Base-by-base conservation (phyloP, 345 rosid genomes). In the Carallia pectinifolia region DNA sequence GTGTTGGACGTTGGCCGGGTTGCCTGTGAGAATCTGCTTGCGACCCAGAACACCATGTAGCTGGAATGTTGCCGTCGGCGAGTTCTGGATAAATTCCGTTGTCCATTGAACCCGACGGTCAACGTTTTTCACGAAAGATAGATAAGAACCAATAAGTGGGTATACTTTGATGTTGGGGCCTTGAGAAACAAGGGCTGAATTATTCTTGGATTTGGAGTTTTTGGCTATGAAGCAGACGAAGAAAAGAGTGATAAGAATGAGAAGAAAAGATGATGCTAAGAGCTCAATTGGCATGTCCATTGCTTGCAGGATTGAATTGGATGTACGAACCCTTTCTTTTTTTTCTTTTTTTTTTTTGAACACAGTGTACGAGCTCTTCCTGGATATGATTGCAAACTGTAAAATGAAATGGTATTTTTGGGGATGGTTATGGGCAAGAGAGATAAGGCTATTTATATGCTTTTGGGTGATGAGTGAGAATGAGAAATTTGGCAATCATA, bases 1-100 rank as follows among this genome's bases (percentile, higher is more conserved):
- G 64, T 80, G 89, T 69, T 83, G 82, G 63, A 91, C 90, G 53
- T 83, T 86, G 16, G 76, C 74, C 0, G 90, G 91, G 70, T 91
- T 81, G 1, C 86, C 90, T 15, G 94, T 92, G 74, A 79, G 48
- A 70, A 82, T 56, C 17, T 62, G 77, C 23, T 71, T 73, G 60
- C 1, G 47, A 18, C 86, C 87, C 15, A 85, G 66, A 8, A 79
- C 77, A 55, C 74, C 73, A 61, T 77, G 71, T 50, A 88, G 77
- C 69, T 66, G 31, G 47, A 83, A 86, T n/a, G 92, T 86, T 23
- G 89, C 82, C 0, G 89, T 71, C 30, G 87, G 87, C 7, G 85
- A 84, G 77, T 60, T 65, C 9, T 73, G 83, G 34, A 90, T 76
- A 65, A 81, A 70, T 55, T 83, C 85, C 0, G 88, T 76, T 0